Evolutionary conservation across 768 basidiomycete species (phyloP), one percentile per base, ranked within the genome.

Genomic region (Rhizopogon sp.): DNA sequence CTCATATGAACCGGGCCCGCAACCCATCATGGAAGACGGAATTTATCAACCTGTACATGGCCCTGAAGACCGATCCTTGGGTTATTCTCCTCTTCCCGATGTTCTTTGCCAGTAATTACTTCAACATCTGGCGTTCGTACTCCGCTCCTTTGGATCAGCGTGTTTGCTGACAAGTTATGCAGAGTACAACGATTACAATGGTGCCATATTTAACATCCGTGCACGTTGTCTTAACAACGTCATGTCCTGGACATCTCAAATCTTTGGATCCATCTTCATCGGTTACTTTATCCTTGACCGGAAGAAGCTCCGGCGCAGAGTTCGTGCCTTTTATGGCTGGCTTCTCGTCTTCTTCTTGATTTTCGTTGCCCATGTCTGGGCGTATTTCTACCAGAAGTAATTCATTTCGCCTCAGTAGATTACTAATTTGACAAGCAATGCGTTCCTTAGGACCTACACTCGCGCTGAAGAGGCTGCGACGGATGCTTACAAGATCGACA

Each of bases 141-240:
- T 70, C 20, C 22, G 6, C 41, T 52, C 7, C 44, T 52, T 28
- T 40, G 7, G 11, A 17, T 17, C 5, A 51, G 50, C 11, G 13
- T 13, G 31, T 28, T 37, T n/a, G 31, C 53, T 51, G n/a, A 54
- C 25, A 22, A 8, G 6, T 37, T 35, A 4, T 5, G 58, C 56
- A 87, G 84, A 89, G 69, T 89, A 88, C 70, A 88, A 85, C 58
- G 84, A 81, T 47, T 89, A 76, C 70, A 91, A 90, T 62, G 80
- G 74, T 20, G 84, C 80, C 1, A 66, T 89, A 6, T 89, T 89
- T 75, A 83, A 84, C 61, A 87, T 88, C 64, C 82, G 85, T 44
- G 80, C 83, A 3, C 82, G 88, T 28, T 76, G 85, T 5, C 70
- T 90, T 55, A 89, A 90, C 67, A 85, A 83, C 61, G 69, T 89